Percentiles rank a stretch among this genome's conserved stretches.
Evolutionary conservation across 768 basidiomycete genomes (phyloP).

Genomic region (Zangia roseola): DNA sequence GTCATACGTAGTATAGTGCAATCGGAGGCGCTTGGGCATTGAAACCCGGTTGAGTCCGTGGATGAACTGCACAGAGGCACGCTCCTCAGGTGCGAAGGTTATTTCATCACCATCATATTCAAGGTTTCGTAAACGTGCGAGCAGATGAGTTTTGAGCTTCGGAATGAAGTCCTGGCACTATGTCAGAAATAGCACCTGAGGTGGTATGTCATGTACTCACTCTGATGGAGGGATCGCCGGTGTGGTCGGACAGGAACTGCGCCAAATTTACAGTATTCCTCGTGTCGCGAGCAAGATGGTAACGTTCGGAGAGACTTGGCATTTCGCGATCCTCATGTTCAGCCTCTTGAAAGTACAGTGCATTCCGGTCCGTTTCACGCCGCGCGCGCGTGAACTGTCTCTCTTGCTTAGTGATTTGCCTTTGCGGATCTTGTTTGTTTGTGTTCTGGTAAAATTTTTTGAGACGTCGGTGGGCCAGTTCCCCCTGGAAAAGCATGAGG

Average conservation of each 20-base stretch:
- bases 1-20: slow-evolving; percentile 24
- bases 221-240: background rate
- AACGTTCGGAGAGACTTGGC: background rate
- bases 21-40: background rate
- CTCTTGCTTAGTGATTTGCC: background rate
- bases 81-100: background rate
- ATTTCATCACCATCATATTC: background rate
- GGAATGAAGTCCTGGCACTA: slow-evolving; percentile 19
- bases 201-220: background rate
- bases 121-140: slow-evolving; percentile 2
- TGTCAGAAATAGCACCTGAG: too few species aligned
- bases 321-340: too few species aligned
- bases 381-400: background rate
- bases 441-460: background rate
- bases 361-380: background rate
- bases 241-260: background rate
- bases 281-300: background rate
- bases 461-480: background rate
- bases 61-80: background rate
- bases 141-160: slow-evolving; percentile 20
- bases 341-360: background rate
- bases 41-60: background rate
- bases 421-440: background rate
- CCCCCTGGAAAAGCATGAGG: background rate
- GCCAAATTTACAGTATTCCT: background rate